Evolutionary conservation across 768 basidiomycete species (phyloP).

Genomic region (Macrocybe gigantea): DNA sequence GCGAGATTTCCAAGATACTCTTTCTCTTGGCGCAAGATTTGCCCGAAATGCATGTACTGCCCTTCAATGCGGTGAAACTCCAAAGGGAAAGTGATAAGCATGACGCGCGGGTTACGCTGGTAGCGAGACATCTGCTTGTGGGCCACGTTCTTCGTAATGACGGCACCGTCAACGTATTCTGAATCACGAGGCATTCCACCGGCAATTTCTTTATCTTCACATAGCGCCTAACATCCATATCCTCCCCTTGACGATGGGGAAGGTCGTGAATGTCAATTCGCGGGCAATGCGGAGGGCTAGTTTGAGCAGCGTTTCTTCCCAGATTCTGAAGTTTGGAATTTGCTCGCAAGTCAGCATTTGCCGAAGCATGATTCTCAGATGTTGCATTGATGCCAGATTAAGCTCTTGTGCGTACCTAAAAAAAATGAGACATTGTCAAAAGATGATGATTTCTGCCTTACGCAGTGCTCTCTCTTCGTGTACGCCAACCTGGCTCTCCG

Average conservation of each 20-base stretch:
- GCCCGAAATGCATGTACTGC: conserved; percentile 90
- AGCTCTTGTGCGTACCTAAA: conserved; percentile 77
- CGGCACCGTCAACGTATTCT: conserved; percentile 94
- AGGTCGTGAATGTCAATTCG: conserved; percentile 71
- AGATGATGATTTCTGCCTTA: conserved; percentile 32
- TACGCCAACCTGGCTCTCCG: conserved; percentile 77
- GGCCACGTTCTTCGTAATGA: conserved; percentile 97
- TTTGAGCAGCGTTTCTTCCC: conserved; percentile 81
- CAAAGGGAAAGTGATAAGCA: conserved; percentile 92
- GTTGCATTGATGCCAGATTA: conserved; percentile 80
- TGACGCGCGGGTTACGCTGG: conserved; percentile 83
- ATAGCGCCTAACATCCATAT: conserved; percentile 91
- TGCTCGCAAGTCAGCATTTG: conserved; percentile 83
- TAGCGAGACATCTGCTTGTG: conserved; percentile 90
- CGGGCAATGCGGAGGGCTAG: conserved; percentile 83
- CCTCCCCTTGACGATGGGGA: conserved; percentile 78
- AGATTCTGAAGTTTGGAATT: conserved; percentile 78
- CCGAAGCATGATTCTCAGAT: conserved; percentile 84
- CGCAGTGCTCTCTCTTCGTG: conserved; percentile 86
- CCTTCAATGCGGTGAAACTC: conserved; percentile 92
- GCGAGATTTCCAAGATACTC: conserved; percentile 88
- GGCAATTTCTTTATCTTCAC: conserved; percentile 99
- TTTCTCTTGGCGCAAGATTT: conserved; percentile 87
- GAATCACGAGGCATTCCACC: conserved; percentile 90
- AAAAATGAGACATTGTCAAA: conserved; percentile 3